These are phyloP conservation scores for Didymosphaeria variabile DNA, from an alignment of 2,329 filamentous ascomycete genomes.

Conservation along the genomic window DNA sequence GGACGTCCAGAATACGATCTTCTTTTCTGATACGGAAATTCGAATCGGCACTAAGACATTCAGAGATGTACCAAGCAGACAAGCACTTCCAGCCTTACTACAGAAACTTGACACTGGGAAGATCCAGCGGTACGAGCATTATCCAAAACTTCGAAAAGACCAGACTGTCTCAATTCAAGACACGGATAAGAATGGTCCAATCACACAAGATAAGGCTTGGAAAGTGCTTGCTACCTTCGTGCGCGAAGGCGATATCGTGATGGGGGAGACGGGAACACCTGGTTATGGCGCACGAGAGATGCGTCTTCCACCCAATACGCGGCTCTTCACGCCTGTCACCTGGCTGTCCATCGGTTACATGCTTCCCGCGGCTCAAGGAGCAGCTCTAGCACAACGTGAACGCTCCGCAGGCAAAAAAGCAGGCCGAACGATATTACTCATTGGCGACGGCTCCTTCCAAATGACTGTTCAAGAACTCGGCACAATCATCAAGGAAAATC, in stretches of 20 bases:
- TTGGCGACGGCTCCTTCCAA: conserved; percentile 52
- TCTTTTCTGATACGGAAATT: conserved; percentile 46
- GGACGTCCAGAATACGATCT: conserved; percentile 42
- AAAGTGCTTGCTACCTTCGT: conserved; percentile 58
- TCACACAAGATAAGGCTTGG: conserved; percentile 62
- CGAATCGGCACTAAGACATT: conserved; percentile 39
- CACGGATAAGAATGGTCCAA: conserved; percentile 30
- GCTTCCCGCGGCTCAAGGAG: conserved; percentile 65
- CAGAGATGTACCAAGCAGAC: conserved; percentile 9
- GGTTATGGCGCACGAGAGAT: conserved; percentile 22
- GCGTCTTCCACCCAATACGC: conserved; percentile 22
- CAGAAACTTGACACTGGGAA: conserved; percentile 1
- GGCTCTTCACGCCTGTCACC: conserved; percentile 23
- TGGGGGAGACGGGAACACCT: conserved; percentile 65
- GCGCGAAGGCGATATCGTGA: conserved; percentile 62
- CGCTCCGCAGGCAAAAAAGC: conserved; percentile 59
- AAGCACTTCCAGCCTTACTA: conserved; percentile 14
- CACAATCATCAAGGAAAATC: conserved; percentile 47
- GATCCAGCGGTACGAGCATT: conserved; percentile 9
- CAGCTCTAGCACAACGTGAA: conserved; percentile 51
- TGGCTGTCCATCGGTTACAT: conserved; percentile 65
- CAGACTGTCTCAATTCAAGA: conserved; percentile 7
- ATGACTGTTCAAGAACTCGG: conserved; percentile 53
- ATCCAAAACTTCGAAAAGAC: conserved; percentile 3
- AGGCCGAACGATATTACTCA: conserved; percentile 52